Conservation (phyloP, 805 yeast genomes). For the Phaffomyces thermotolerans region DNA sequence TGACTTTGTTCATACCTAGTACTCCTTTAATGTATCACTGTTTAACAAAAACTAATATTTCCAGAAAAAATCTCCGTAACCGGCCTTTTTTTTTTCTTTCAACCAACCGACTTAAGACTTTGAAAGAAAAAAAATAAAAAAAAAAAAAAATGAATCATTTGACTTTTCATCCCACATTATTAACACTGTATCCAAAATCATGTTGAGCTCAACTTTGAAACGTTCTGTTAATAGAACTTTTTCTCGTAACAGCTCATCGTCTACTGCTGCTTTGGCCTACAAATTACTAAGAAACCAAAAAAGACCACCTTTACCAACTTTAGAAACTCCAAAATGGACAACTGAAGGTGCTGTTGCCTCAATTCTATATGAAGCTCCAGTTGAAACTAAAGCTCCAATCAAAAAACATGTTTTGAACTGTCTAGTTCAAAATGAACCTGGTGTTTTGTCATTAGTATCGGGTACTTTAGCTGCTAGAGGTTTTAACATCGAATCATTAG, state of each 20-base stretch:
- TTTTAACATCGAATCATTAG: conserved; percentile 94
- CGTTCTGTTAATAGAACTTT: conserved; percentile 2
- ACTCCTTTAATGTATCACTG: no score
- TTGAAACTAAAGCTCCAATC: conserved; percentile 46
- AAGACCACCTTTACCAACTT: conserved; percentile 86
- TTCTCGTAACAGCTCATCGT: conserved; percentile 38
- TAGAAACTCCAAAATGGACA: conserved; percentile 91
- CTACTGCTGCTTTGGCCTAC: conserved; percentile 92
- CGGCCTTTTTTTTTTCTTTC: not conserved
- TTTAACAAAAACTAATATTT: no score
- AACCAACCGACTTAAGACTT: no score
- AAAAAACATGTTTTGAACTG: conserved; percentile 92
- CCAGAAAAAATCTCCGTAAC: no score
- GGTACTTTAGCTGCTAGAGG: conserved; percentile 98
- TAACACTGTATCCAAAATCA: not conserved
- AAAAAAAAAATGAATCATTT: not conserved
- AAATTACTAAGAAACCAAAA: conserved; percentile 78
- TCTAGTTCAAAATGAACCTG: conserved; percentile 97
- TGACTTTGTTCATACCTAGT: no score
- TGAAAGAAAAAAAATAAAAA: not conserved
- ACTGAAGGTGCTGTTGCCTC: conserved; percentile 97
- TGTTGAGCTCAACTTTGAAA: conserved; percentile 1
- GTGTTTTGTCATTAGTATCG: conserved; percentile 87
- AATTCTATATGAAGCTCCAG: conserved; percentile 84
- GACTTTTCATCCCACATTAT: not conserved